Percentiles rank a stretch among this genome's conserved stretches.
phyloP scores from a whole-genome alignment of 2,329 filamentous ascomycete genomes.

The Aspergillus melleus region DNA sequence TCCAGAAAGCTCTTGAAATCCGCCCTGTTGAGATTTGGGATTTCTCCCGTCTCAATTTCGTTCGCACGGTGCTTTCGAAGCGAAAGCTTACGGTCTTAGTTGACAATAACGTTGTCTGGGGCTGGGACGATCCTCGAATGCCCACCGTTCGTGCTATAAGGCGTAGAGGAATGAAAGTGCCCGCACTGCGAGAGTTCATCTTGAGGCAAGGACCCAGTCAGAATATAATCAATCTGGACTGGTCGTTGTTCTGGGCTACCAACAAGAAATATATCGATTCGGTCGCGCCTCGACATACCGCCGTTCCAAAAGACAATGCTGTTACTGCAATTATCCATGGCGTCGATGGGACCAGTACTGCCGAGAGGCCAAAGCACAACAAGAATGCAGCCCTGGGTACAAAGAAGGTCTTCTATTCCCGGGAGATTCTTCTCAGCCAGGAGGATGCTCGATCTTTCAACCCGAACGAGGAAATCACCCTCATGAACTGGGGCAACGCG shows the following conservation, averaged over 20 bases:
- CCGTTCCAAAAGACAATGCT: constrained; percentile 67
- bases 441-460: constrained; percentile 79
- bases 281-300: constrained; percentile 70
- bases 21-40: constrained; percentile 52
- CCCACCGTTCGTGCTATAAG: constrained; percentile 52
- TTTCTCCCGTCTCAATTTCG: constrained; percentile 54
- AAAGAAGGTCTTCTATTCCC: constrained; percentile 76
- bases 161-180: constrained; percentile 50
- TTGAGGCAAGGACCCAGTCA: constrained; percentile 51
- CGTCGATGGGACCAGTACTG: constrained; percentile 60
- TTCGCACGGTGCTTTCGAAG: constrained; percentile 52
- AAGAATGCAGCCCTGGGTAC: constrained; percentile 83
- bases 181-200: constrained; percentile 50
- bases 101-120: constrained; percentile 49
- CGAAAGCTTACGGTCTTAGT: constrained; percentile 53
- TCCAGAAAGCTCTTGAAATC: constrained; percentile 48
- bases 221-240: constrained; percentile 51
- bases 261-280: constrained; percentile 85
- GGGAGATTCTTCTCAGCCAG: constrained; percentile 72
- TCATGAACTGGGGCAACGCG: constrained; percentile 87
- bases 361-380: constrained; percentile 80
- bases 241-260: constrained; percentile 50
- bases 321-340: constrained; percentile 71
- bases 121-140: constrained; percentile 54
- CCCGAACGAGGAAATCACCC: constrained; percentile 83